Base-by-base conservation (phyloP, 768 basidiomycete species). In the Trametes sanguinea region DNA sequence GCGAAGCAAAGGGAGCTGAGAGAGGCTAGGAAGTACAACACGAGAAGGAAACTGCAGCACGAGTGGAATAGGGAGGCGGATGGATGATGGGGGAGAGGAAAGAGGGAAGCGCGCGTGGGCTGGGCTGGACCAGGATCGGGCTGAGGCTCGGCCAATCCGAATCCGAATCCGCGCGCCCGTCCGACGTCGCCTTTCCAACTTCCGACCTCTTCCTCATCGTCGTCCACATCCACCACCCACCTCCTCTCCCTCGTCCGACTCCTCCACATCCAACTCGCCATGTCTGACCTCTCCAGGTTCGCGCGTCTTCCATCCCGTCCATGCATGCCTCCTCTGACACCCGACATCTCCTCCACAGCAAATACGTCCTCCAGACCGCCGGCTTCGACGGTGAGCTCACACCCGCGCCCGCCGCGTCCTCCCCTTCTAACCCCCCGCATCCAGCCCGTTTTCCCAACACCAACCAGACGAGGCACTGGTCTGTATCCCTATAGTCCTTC, bases 391-490 rank as follows among this genome's bases (percentile, higher is more conserved):
- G 89, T 89, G 59, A 67, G 81, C 52, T 33, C 51, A 9, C 37
- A 9, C 37, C 61, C 30, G 60, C 43, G 51, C 29, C 33, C 48
- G 50, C 51, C 7, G 51, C 56, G 51, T 11, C 47, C 53, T 47
- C 56, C 69, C 66, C 60, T 54, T 32, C 29, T 43, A 32, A 44
- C 37, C 6, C 40, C 22, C 50, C 51, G 61, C 73, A 14, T 33
- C 30, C 67, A 94, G 93, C 92, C 69, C 91, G 91, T 57, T 95
- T 94, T 79, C 91, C 90, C 57, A 90, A 94, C 75, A 85, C 84
- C 67, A 95, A 97, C 81, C 96, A 99, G 81, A 96, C 95, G 54
- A 86, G 88, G 75, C 95, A 98, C 80, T 99, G 97, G 96, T 95
- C 67, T 63, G 83, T 74, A 13, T 7, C 30, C 58, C 17, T 27